Percentiles rank a stretch among this genome's conserved stretches.
These are phyloP conservation scores for Colletotrichum orbiculare DNA, from an alignment of 2,329 filamentous ascomycete species.

Conservation along the genomic window DNA sequence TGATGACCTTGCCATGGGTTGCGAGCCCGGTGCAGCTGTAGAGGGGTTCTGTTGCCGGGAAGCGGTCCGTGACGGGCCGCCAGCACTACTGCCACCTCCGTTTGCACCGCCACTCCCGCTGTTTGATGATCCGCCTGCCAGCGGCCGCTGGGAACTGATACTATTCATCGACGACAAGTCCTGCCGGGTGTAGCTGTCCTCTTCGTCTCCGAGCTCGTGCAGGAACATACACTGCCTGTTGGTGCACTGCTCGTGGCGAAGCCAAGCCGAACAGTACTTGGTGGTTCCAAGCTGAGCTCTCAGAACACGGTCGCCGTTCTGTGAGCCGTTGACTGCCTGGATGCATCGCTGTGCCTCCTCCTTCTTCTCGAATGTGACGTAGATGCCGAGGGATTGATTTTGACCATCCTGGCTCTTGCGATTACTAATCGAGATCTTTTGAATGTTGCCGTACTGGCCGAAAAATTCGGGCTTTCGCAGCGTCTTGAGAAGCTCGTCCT, in stretches of 20 bases:
- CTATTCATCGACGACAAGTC: constrained; percentile 96
- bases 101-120: constrained; percentile 25
- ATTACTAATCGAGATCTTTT: constrained; percentile 99
- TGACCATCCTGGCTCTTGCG: constrained; percentile 81
- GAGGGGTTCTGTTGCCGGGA: constrained; percentile 62
- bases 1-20: constrained; percentile 79
- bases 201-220: constrained; percentile 97
- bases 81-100: constrained; percentile 50
- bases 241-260: constrained; percentile 92
- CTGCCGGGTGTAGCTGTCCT: constrained; percentile 94
- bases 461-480: constrained; percentile 93
- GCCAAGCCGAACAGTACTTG: constrained; percentile 97
- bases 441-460: constrained; percentile 97
- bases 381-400: constrained; percentile 92
- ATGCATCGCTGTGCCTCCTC: constrained; percentile 93
- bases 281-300: constrained; percentile 88
- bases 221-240: constrained; percentile 98
- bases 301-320: constrained; percentile 87
- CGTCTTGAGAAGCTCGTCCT: constrained; percentile 92
- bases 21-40: constrained; percentile 54
- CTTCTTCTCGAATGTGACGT: constrained; percentile 96
- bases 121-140: constrained; percentile 45
- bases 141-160: constrained; percentile 79
- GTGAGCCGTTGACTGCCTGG: constrained; percentile 88
- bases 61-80: constrained; percentile 63